Conservation (phyloP, 306 rosid species). For the Trifolium repens region DNA sequence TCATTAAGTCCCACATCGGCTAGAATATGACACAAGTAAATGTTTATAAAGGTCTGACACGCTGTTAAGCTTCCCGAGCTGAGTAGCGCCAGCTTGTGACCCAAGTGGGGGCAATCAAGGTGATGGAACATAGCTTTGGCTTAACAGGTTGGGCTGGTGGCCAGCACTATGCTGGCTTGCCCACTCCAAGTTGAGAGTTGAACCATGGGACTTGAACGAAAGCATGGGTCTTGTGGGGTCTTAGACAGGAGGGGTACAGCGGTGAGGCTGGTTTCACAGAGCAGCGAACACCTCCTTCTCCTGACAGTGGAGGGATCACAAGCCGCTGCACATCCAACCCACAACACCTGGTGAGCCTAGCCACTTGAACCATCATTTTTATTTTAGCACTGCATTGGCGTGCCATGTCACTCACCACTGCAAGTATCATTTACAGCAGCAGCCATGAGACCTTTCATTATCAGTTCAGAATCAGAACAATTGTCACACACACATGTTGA, state of each 20-base stretch:
- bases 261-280: conserved; percentile 6
- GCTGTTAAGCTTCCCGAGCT: neutral
- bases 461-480: too few relatives aligned
- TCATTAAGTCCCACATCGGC: neutral
- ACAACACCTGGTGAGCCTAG: neutral
- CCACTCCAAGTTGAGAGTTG: neutral
- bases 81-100: neutral
- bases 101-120: neutral
- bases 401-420: neutral
- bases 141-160: neutral
- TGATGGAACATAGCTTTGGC: neutral
- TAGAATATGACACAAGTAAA: neutral
- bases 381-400: neutral
- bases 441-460: too few relatives aligned
- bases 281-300: neutral
- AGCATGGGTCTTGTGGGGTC: neutral
- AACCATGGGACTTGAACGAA: neutral
- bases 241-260: neutral
- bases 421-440: too few relatives aligned
- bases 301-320: neutral
- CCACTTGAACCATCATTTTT: neutral
- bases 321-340: neutral
- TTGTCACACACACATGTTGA: too few relatives aligned
- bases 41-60: neutral
- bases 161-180: neutral